These are phyloP conservation scores for Pezicula carpinea DNA, from an alignment of 2,329 filamentous ascomycete genomes.

Conservation along the genomic window DNA sequence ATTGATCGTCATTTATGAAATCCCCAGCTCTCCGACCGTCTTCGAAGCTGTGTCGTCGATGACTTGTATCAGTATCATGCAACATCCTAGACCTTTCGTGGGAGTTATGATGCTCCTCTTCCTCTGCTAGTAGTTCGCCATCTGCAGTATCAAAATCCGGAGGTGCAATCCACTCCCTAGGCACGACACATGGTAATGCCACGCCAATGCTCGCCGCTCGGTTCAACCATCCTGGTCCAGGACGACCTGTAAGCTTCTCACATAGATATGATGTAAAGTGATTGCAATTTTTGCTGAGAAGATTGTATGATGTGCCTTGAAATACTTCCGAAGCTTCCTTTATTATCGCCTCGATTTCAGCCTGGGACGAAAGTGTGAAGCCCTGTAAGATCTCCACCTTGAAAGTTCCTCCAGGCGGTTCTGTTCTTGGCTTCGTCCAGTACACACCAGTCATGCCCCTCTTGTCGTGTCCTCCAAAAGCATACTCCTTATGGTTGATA, in stretches of 20 bases:
- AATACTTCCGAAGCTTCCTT: slow-evolving; percentile 67
- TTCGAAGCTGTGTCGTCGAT: slow-evolving; percentile 24
- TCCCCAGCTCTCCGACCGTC: slow-evolving; percentile 8
- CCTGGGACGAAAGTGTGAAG: slow-evolving; percentile 64
- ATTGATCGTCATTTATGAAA: slow-evolving; percentile 29
- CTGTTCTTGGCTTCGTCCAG: slow-evolving; percentile 68
- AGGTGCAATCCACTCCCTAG: slow-evolving; percentile 74
- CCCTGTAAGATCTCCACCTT: slow-evolving; percentile 72
- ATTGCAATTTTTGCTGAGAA: slow-evolving; percentile 82
- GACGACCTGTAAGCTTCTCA: slow-evolving; percentile 63
- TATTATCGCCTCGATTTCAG: slow-evolving; percentile 69
- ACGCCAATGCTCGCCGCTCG: slow-evolving; percentile 79
- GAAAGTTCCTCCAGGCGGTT: slow-evolving; percentile 76
- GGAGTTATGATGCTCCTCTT: slow-evolving; percentile 40
- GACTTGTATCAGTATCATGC: slow-evolving; percentile 24
- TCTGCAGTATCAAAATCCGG: slow-evolving; percentile 72
- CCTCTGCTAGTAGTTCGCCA: slow-evolving; percentile 56
- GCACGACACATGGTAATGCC: slow-evolving; percentile 76
- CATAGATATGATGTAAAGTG: slow-evolving; percentile 80
- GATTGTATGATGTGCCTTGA: slow-evolving; percentile 71
- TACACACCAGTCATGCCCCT: slow-evolving; percentile 73
- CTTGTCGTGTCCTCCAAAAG: slow-evolving; percentile 76
- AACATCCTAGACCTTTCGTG: slow-evolving; percentile 58
- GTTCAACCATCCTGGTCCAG: slow-evolving; percentile 74
- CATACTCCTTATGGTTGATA: slow-evolving; percentile 76